Percentiles rank a stretch among this genome's conserved stretches.
These are phyloP conservation scores for Medicago truncatula DNA, from an alignment of 306 rosid genomes.

Conservation along the genomic window MtrunA17r5.0-ANR NC_053044.1:46674501-46675000, in stretches of 20 bases:
- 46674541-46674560: neutral
- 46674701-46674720: conserved; percentile 18
- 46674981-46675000: conserved; percentile 69
- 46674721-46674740: conserved; percentile 7
- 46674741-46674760: neutral
- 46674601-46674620: neutral
- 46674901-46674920: conserved; percentile 69
- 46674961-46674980: conserved; percentile 69
- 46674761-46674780: conserved; percentile 1
- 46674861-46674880: conserved; percentile 80
- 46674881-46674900: conserved; percentile 62
- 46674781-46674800: conserved; percentile 24
- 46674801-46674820: conserved; percentile 17
- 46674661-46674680: conserved; percentile 24
- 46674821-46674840: conserved; percentile 50
- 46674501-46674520: conserved; percentile 8
- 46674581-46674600: neutral
- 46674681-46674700: conserved; percentile 1
- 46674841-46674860: conserved; percentile 81
- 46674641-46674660: neutral
- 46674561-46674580: conserved; percentile 2
- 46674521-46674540: conserved; percentile 20
- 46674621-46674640: conserved; percentile 4
- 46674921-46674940: conserved; percentile 64
- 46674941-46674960: conserved; percentile 65